Conservation (phyloP, 768 basidiomycete species). For the Terana coerulea region DNA sequence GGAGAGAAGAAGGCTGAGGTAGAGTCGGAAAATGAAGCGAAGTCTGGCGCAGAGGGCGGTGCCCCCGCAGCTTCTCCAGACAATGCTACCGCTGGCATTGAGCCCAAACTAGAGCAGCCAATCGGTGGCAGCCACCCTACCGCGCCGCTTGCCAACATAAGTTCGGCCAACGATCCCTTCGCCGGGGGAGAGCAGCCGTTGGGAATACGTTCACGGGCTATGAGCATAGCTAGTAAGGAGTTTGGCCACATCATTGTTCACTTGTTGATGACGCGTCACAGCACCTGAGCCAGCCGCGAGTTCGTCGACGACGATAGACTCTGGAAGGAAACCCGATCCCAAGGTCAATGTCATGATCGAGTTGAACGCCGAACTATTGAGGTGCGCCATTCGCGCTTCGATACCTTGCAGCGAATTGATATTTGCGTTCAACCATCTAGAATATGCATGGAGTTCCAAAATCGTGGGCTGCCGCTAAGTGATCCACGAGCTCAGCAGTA, state of each 20-base stretch:
- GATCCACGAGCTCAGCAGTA: conserved; percentile 59
- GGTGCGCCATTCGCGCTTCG: conserved; percentile 40
- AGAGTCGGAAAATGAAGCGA: conserved; percentile 13
- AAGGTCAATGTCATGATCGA: conserved; percentile 63
- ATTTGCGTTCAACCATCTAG: conserved; percentile 29
- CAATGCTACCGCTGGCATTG: not conserved
- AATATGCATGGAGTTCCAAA: conserved; percentile 59
- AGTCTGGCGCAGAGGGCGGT: not conserved
- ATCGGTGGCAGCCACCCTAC: not conserved
- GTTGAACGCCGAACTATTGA: conserved; percentile 65
- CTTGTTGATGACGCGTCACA: not conserved
- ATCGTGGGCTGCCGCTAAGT: conserved; percentile 39
- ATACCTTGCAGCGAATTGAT: no score
- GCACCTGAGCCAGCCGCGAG: conserved; percentile 12
- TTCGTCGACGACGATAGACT: not conserved
- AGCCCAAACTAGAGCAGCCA: not conserved
- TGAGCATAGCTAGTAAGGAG: conserved; percentile 11
- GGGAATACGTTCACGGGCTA: not conserved
- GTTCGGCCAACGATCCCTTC: not conserved
- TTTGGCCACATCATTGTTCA: not conserved
- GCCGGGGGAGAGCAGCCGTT: not conserved
- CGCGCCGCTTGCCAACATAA: not conserved
- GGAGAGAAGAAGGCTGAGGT: conserved; percentile 37
- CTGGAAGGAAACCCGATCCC: conserved; percentile 26
- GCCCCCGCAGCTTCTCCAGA: not conserved